A percentile compares a stretch with the other conserved stretches of the same genome.
Conservation (phyloP, 2,329 filamentous ascomycete genomes). For the Penicillium vulpinum region DNA sequence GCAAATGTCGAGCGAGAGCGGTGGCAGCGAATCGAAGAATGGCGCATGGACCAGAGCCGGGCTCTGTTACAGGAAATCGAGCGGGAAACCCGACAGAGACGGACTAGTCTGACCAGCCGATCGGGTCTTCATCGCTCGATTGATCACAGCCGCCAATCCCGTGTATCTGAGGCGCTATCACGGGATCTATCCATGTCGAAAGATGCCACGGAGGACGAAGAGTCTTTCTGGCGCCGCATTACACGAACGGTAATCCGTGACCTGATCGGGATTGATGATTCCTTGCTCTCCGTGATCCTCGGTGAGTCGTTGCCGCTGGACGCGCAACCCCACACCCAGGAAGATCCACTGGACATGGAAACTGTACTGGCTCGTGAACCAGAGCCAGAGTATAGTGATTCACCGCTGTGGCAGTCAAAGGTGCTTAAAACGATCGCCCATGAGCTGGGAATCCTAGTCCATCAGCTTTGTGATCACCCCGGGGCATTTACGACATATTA, state of each 20-base stretch:
- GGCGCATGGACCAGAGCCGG: conserved; percentile 87
- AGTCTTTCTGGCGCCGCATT: conserved; percentile 76
- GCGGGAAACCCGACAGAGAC: conserved; percentile 72
- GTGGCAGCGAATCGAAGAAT: conserved; percentile 81
- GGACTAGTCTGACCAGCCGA: conserved; percentile 31
- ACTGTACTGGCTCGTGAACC: conserved; percentile 34
- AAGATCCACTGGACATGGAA: conserved; percentile 38
- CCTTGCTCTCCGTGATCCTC: conserved; percentile 78
- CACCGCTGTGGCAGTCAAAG: conserved; percentile 57
- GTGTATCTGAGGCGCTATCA: conserved; percentile 54
- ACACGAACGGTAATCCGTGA: conserved; percentile 85
- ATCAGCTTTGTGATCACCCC: conserved; percentile 81
- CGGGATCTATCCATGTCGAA: conserved; percentile 48
- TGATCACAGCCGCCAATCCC: conserved; percentile 17
- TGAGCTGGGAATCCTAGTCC: conserved; percentile 80
- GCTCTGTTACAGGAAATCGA: conserved; percentile 86
- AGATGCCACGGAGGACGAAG: conserved; percentile 51
- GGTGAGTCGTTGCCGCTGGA: conserved; percentile 69
- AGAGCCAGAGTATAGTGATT: conserved; percentile 26
- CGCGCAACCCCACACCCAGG: conserved; percentile 21
- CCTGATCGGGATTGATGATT: conserved; percentile 86
- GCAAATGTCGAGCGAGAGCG: conserved; percentile 68
- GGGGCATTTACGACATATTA: conserved; percentile 84
- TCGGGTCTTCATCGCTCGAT: conserved; percentile 22
- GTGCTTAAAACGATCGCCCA: conserved; percentile 81